phyloP scores from a whole-genome alignment of 768 basidiomycete genomes.

The Dentipellis sp. region DNA sequence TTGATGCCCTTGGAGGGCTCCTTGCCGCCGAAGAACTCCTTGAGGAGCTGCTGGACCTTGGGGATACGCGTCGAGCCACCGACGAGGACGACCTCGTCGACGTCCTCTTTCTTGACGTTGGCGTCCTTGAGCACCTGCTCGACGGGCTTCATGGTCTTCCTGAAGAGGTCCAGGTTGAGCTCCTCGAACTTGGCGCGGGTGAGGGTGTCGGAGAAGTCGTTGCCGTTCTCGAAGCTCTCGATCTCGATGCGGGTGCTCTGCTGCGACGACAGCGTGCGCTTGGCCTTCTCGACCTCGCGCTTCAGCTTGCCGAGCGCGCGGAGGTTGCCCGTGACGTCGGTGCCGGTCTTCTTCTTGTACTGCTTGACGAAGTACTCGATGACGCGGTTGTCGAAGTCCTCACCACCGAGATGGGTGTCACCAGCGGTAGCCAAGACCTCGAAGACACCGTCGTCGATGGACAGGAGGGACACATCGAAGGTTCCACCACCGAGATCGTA shows the following conservation, averaged over 20 bases:
- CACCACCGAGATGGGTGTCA: slow-evolving; percentile 57
- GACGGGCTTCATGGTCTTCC: slow-evolving; percentile 99
- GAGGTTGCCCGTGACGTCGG: slow-evolving; percentile 38
- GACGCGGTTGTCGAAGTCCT: slow-evolving; percentile 39
- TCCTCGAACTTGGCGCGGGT: slow-evolving; percentile 99
- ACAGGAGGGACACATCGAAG: slow-evolving; percentile 94
- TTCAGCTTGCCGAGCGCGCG: slow-evolving; percentile 49
- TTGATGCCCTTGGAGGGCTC: slow-evolving; percentile 98
- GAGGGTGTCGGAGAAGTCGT: slow-evolving; percentile 94
- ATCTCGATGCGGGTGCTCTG: slow-evolving; percentile 91
- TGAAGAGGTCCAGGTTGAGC: slow-evolving; percentile 97
- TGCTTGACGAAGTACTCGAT: slow-evolving; percentile 49
- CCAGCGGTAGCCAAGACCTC: slow-evolving; percentile 53
- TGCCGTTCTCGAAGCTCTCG: slow-evolving; percentile 91
- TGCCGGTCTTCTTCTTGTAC: slow-evolving; percentile 43
- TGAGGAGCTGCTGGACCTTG: slow-evolving; percentile 97
- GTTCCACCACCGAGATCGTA: slow-evolving; percentile 99
- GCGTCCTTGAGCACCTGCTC: slow-evolving; percentile 99
- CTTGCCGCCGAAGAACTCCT: slow-evolving; percentile 81
- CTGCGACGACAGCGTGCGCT: slow-evolving; percentile 78
- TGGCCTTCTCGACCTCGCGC: slow-evolving; percentile 37
- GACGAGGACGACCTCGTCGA: slow-evolving; percentile 89
- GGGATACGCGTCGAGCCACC: slow-evolving; percentile 99
- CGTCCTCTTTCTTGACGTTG: slow-evolving; percentile 94
- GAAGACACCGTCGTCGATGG: slow-evolving; percentile 53